Conservation (phyloP, 306 rosid species). For the Acacia melanoxylon region DNA sequence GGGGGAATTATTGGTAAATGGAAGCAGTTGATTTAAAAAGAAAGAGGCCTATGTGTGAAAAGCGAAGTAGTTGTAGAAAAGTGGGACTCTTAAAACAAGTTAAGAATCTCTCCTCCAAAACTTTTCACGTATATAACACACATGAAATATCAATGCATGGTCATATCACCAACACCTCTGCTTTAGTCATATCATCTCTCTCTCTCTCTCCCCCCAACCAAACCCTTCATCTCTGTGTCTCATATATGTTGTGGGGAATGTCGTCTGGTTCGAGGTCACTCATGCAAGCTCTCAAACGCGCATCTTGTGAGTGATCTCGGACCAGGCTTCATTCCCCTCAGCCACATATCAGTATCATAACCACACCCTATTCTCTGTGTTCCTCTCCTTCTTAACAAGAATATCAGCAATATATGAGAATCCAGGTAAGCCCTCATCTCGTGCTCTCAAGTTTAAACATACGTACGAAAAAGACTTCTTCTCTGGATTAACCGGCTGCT, state of each 20-base stretch:
- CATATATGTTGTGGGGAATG: conserved; percentile 73
- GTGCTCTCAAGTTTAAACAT: neutral
- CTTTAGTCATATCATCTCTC: conserved; percentile 22
- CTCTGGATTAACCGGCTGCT: conserved; percentile 27
- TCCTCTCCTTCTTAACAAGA: neutral
- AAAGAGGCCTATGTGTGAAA: conserved; percentile 43
- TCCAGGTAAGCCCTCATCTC: neutral
- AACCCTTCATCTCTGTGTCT: conserved; percentile 28
- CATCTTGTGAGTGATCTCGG: conserved; percentile 58
- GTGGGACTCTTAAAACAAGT: conserved; percentile 55
- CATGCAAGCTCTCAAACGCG: conserved; percentile 36
- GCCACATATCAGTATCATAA: conserved; percentile 22
- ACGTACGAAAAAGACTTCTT: neutral
- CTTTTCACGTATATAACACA: conserved; percentile 50
- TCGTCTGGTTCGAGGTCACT: conserved; percentile 74
- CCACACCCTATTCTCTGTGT: neutral
- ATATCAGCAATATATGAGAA: neutral
- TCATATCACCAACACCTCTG: conserved; percentile 42
- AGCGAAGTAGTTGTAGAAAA: conserved; percentile 48
- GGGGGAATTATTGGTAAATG: conserved; percentile 14
- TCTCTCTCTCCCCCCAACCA: conserved; percentile 22
- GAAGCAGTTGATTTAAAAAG: conserved; percentile 15
- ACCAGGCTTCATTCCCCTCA: conserved; percentile 98
- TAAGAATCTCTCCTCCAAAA: conserved; percentile 41
- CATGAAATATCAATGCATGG: conserved; percentile 72